phyloP scores from a whole-genome alignment of 805 yeast genomes.

The Tetrapisispora namnaoensis region DNA sequence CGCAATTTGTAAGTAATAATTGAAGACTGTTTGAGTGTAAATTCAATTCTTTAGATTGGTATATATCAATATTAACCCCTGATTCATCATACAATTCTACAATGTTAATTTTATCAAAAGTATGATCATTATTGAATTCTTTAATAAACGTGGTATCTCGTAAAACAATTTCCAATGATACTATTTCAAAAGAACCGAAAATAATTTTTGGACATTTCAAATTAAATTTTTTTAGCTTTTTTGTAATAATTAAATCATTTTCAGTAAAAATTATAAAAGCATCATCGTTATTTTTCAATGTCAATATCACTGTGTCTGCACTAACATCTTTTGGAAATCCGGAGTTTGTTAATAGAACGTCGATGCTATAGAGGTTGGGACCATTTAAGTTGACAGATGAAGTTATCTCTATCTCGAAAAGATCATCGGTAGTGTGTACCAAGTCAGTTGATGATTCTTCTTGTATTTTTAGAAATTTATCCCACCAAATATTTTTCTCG shows the following conservation, averaged over 20 bases:
- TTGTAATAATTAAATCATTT: constrained; percentile 4
- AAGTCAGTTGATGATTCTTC: constrained; percentile 8
- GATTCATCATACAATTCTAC: constrained; percentile 10
- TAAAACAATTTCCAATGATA: constrained; percentile 17
- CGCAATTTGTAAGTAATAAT: constrained; percentile 8
- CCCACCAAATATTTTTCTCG: constrained; percentile 21
- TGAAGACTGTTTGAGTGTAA: constrained; percentile 15
- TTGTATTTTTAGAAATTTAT: constrained; percentile 16
- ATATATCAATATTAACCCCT: constrained; percentile 12
- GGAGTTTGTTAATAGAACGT: constrained; percentile 9
- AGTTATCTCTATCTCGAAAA: constrained; percentile 12
- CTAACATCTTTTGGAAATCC: constrained; percentile 13
- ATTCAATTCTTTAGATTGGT: constrained; percentile 10
- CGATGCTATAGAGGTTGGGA: constrained; percentile 17
- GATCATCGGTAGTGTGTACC: constrained; percentile 18
- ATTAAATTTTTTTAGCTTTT: constrained; percentile 4
- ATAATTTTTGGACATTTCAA: constrained; percentile 15
- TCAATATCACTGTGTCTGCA: constrained; percentile 13
- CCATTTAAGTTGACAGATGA: constrained; percentile 3
- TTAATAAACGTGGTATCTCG: constrained; percentile 22
- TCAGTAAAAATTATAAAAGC: constrained; percentile 9
- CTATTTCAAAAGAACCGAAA: constrained; percentile 18
- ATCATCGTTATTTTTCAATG: constrained; percentile 11
- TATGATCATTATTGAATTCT: constrained; percentile 10
- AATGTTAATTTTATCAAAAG: not conserved